Evolutionary conservation across 176 grass and related monocot species (phyloP), one percentile per base, ranked within the genome.

Genomic region (Urochloa ruziziensis): DNA sequence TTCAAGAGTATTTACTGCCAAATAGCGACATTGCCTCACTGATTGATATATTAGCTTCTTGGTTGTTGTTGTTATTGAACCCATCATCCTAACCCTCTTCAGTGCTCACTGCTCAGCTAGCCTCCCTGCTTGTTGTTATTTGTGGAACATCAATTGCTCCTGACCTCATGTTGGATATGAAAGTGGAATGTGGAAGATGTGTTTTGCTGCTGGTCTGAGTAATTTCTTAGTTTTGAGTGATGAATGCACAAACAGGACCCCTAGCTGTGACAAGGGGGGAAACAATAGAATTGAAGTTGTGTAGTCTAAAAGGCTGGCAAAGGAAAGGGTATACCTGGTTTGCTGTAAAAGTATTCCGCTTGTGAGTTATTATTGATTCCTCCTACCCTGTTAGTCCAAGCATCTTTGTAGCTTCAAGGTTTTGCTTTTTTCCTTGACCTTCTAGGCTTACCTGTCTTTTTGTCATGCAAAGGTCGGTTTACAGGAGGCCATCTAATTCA

Each of bases 251-350:
- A 8, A 68, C 19, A 39, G 10, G 35, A 44, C 42, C 35, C 34
- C 23, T 40, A 63, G 27, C 29, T 68, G 65, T 68, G 35, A 40
- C 19, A 67, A 67, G 19, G 21, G 35, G 5, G 6, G 14, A 37
- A 39, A 40, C 10, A 67, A 62, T 63, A 63, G 60, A 62, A 16
- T 12, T 62, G 60, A 62, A 66, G 33, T 35, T 37, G n/a, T 69
- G 13, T 42, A 69, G 65, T 40, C 35, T 67, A 39, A 7, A 40
- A 40, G 65, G 35, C 35, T 67, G 65, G 19, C 13, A 67, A 67
- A 67, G 65, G 64, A 67, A 67, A 67, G 25, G 17, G 17, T 47
- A 47, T 78, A 62, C 24, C 57, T 78, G 7, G 75, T 62, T 78
- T 62, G 15, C 4, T 78, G 17, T 62, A 46, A 39, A 47, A 6